Evolutionary conservation across 2,329 filamentous ascomycete genomes (phyloP).

Genomic region (Colletotrichum australisinense): DNA sequence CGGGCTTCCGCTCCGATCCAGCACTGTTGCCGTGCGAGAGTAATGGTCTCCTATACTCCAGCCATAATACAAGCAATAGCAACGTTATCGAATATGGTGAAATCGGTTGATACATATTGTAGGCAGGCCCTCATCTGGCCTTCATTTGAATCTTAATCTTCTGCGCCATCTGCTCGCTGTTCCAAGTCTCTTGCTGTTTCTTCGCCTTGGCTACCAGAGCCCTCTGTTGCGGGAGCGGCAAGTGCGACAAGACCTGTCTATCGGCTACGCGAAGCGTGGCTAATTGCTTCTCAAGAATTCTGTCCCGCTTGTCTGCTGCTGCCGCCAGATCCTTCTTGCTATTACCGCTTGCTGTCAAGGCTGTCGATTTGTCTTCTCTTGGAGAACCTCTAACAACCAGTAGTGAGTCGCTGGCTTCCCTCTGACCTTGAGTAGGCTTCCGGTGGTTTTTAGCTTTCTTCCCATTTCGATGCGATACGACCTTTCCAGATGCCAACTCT

Average conservation of each 20-base stretch:
- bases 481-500: slow-evolving; percentile 48
- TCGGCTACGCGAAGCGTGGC: slow-evolving; percentile 41
- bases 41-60: background rate
- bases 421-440: background rate
- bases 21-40: too few relatives aligned
- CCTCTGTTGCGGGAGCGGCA: slow-evolving; percentile 43
- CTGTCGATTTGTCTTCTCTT: background rate
- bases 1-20: background rate
- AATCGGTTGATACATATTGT: background rate
- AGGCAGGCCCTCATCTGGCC: slow-evolving; percentile 37
- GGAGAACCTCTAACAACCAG: too few relatives aligned
- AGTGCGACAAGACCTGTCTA: slow-evolving; percentile 40
- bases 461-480: slow-evolving; percentile 42
- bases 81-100: background rate
- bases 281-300: slow-evolving; percentile 37
- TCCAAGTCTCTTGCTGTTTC: slow-evolving; percentile 42
- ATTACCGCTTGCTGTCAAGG: background rate
- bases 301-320: slow-evolving; percentile 20
- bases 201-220: slow-evolving; percentile 42
- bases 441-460: background rate
- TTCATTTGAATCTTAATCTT: slow-evolving; percentile 36
- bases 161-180: slow-evolving; percentile 32
- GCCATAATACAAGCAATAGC: background rate
- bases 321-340: background rate
- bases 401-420: background rate